A percentile compares a stretch with the other conserved stretches of the same genome.
Evolutionary conservation across 169 alveolate genomes (phyloP).

Genomic region (Cryptosporidium sp.): DNA sequence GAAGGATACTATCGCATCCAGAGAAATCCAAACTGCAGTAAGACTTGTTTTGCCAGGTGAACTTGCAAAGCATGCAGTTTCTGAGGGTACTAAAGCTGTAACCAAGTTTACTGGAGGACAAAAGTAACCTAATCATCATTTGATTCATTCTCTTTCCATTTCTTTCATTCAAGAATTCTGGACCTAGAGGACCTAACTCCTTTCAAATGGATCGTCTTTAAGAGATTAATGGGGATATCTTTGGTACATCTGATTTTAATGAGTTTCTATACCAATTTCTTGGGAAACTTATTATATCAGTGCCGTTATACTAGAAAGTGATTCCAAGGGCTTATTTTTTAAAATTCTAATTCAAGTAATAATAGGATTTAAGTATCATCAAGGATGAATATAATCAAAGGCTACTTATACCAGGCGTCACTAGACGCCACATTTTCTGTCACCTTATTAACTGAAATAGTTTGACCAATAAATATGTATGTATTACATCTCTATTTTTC

Average conservation of each 20-base stretch:
- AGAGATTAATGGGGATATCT: background rate
- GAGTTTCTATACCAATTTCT: background rate
- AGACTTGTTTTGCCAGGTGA: conserved; percentile 99
- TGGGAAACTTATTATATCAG: conserved; percentile 2
- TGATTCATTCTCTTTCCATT: background rate
- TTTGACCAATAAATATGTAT: background rate
- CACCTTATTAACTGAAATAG: background rate
- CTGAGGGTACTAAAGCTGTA: conserved; percentile 99
- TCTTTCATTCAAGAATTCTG: background rate
- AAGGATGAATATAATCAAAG: background rate
- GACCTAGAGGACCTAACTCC: background rate
- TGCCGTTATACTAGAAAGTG: conserved; percentile 38
- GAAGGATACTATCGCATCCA: conserved; percentile 95
- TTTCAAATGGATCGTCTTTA: background rate
- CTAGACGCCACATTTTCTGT: conserved; percentile 72
- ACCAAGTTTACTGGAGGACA: conserved; percentile 94
- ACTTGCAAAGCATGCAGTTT: conserved; percentile 99
- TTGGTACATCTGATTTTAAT: background rate
- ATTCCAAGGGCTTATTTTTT: conserved; percentile 47
- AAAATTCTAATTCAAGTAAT: conserved; percentile 5
- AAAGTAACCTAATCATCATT: conserved; percentile 22
- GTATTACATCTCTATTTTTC: background rate
- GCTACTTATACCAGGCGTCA: conserved; percentile 72
- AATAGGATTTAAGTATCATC: conserved; percentile 46
- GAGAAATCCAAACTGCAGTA: conserved; percentile 99